These are phyloP conservation scores for Fusarium hainanense DNA, from an alignment of 2,329 filamentous ascomycete species.

Conservation along the genomic window DNA sequence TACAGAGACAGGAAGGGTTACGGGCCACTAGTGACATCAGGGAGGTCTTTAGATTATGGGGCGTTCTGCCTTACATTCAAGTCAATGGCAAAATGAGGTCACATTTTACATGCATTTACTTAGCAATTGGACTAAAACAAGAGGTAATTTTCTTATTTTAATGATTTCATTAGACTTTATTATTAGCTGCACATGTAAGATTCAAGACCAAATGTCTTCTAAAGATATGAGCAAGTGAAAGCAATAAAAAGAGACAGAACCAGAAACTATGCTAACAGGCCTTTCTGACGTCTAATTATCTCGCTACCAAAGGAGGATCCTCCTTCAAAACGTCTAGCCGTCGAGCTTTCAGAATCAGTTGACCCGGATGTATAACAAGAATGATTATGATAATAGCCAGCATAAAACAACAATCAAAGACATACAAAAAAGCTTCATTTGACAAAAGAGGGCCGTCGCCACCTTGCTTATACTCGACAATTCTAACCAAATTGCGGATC, in stretches of 20 bases:
- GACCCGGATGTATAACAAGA: neutral
- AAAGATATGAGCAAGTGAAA: too few relatives aligned
- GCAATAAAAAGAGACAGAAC: neutral
- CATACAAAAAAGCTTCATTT: neutral
- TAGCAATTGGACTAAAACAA: too few relatives aligned
- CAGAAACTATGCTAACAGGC: neutral
- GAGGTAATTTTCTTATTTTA: too few relatives aligned
- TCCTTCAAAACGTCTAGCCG: neutral
- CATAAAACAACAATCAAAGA: neutral
- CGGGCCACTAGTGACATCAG: too few relatives aligned
- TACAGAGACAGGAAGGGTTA: too few relatives aligned
- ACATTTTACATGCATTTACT: too few relatives aligned
- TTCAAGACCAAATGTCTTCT: too few relatives aligned
- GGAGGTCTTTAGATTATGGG: too few relatives aligned
- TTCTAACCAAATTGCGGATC: neutral
- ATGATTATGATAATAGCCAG: neutral
- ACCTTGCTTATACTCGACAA: neutral
- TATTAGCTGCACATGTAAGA: neutral
- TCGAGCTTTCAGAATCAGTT: neutral
- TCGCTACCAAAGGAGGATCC: neutral
- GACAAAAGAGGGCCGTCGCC: neutral
- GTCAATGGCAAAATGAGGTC: neutral
- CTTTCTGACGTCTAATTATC: neutral
- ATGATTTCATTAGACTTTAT: neutral
- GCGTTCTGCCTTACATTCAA: neutral